These are phyloP conservation scores for Fraxinus anomala DNA, from an alignment of 257 asterid genomes.

Conservation along the genomic window DNA sequence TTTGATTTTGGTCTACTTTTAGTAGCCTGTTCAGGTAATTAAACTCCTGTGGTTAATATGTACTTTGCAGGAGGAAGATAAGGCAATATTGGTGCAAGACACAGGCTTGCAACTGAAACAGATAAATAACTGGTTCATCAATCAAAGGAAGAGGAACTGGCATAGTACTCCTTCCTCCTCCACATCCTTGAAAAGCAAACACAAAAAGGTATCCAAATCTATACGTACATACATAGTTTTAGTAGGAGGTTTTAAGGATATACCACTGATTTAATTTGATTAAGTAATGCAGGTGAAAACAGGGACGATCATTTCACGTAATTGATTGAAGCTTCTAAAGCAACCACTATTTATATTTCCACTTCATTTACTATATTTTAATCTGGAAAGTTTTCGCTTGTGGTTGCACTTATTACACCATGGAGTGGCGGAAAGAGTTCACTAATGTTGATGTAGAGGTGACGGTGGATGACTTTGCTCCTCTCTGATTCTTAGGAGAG, in stretches of 20 bases:
- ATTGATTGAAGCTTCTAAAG: background rate
- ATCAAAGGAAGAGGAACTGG: constrained; percentile 78
- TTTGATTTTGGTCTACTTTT: background rate
- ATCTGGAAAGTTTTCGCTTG: background rate
- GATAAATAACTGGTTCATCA: constrained; percentile 73
- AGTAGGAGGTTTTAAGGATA: constrained; percentile 2
- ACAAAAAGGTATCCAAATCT: constrained; percentile 48
- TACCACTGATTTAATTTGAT: constrained; percentile 5
- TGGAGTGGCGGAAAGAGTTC: background rate
- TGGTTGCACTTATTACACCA: background rate
- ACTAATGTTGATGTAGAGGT: background rate
- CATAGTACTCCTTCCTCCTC: constrained; percentile 66
- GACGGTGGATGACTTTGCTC: background rate
- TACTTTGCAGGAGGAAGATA: constrained; percentile 59
- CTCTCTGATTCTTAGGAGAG: background rate
- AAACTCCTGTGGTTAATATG: background rate
- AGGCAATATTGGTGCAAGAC: constrained; percentile 60
- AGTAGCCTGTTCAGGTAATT: background rate
- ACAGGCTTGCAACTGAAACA: constrained; percentile 71
- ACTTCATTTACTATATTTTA: background rate
- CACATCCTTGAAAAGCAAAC: constrained; percentile 49
- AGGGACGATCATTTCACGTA: constrained; percentile 1
- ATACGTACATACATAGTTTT: background rate
- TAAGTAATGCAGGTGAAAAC: constrained; percentile 40
- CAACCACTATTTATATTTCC: background rate